Evolutionary conservation across 2,329 filamentous ascomycete genomes (phyloP).

Genomic region (Neopestalotiopsis rosae): DNA sequence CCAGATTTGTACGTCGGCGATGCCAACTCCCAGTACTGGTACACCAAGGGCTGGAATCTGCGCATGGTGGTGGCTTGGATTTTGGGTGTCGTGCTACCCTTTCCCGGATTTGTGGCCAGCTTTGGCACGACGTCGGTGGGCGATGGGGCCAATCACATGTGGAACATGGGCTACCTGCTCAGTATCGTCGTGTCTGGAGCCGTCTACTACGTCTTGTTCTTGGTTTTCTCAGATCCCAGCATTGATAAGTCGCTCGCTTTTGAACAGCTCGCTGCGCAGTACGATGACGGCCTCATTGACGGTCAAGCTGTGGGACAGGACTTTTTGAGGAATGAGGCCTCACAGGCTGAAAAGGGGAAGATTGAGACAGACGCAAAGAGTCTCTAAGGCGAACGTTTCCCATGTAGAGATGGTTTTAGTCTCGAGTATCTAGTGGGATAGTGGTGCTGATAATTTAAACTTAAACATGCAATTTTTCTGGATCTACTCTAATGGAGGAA

Average conservation of each 20-base stretch:
- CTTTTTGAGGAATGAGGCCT: neutral
- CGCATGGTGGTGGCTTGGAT: constrained; percentile 1
- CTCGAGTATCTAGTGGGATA: neutral
- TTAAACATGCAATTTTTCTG: too few species aligned
- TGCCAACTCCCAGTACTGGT: constrained; percentile 6
- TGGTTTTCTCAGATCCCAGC: neutral
- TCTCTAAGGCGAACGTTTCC: neutral
- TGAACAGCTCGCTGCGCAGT: neutral
- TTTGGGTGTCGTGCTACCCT: neutral
- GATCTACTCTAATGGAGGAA: too few species aligned
- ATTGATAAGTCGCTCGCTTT: neutral
- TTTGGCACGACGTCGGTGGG: neutral
- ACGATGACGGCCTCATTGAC: neutral
- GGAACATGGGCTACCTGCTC: constrained; percentile 1
- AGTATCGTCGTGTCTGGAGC: neutral
- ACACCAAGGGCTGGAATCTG: neutral
- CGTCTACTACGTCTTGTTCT: neutral
- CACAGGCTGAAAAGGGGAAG: neutral
- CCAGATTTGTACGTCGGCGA: neutral
- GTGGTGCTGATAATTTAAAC: too few species aligned
- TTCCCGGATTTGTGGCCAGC: neutral
- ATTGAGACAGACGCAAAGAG: neutral
- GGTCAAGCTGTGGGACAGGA: neutral
- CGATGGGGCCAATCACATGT: neutral
- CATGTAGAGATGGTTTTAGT: neutral